These are phyloP conservation scores for Aphanomyces invadans DNA, from an alignment of 352 stramenopile species.

Conservation along the genomic window DNA sequence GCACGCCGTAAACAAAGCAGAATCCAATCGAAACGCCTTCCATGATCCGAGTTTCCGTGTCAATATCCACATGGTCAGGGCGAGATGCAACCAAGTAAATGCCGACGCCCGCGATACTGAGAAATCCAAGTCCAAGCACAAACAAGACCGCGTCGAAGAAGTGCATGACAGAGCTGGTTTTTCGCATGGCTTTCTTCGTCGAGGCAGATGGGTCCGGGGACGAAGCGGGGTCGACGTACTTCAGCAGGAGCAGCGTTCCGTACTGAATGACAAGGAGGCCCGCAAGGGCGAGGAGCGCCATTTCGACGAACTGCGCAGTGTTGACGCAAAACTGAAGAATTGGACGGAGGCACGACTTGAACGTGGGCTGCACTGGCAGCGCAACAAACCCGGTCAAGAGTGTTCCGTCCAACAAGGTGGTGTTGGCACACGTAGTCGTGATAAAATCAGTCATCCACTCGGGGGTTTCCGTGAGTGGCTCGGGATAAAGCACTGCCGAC, in stretches of 20 bases:
- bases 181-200: neutral
- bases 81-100: neutral
- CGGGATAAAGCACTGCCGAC: neutral
- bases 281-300: neutral
- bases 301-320: neutral
- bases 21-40: neutral
- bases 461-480: conserved; percentile 9
- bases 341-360: conserved; percentile 1
- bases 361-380: conserved; percentile 2
- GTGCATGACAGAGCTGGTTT: conserved; percentile 1
- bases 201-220: neutral
- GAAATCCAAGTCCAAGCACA: neutral
- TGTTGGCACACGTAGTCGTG: neutral
- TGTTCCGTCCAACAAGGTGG: neutral
- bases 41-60: neutral
- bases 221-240: conserved; percentile 7
- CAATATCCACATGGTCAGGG: neutral
- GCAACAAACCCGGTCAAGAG: neutral
- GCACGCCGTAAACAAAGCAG: neutral
- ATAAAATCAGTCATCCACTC: conserved; percentile 17
- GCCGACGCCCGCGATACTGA: neutral
- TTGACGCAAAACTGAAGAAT: conserved; percentile 5
- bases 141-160: conserved; percentile 12
- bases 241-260: neutral
- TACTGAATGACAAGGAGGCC: conserved; percentile 4